A percentile compares a stretch with the other conserved stretches of the same genome.
These are phyloP conservation scores for Pythium pyrilobum DNA, from an alignment of 352 stramenopile genomes.

Conservation along the genomic window DNA sequence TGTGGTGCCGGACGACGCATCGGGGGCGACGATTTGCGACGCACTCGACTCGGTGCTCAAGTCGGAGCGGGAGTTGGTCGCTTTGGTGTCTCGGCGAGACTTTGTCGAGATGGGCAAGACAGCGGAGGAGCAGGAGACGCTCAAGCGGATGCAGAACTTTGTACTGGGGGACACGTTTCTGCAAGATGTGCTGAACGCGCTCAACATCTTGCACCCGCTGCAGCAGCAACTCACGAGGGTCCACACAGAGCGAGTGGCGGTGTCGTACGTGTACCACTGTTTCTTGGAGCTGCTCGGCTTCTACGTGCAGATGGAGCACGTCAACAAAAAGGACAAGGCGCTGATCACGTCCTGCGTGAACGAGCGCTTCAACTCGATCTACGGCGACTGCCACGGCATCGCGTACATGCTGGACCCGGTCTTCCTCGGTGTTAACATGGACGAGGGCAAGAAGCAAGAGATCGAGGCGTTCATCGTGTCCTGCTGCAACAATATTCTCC, in stretches of 20 bases:
- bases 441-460: slow-evolving; percentile 36
- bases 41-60: slow-evolving; percentile 45
- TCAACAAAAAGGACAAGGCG: slow-evolving; percentile 74
- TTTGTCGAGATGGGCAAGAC: slow-evolving; percentile 42
- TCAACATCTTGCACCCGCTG: slow-evolving; percentile 48
- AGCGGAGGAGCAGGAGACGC: slow-evolving; percentile 32
- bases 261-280: slow-evolving; percentile 52
- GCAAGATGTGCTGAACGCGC: slow-evolving; percentile 48
- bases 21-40: slow-evolving; percentile 21
- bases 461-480: slow-evolving; percentile 42
- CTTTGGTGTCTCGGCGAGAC: slow-evolving; percentile 46
- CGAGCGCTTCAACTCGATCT: slow-evolving; percentile 61
- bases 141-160: slow-evolving; percentile 59
- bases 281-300: slow-evolving; percentile 43
- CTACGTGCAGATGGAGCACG: slow-evolving; percentile 50
- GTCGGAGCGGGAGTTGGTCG: slow-evolving; percentile 45
- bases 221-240: slow-evolving; percentile 50
- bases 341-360: slow-evolving; percentile 57
- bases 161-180: slow-evolving; percentile 57
- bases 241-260: slow-evolving; percentile 27
- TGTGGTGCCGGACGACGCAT: slow-evolving; percentile 9
- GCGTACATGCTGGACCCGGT: slow-evolving; percentile 57
- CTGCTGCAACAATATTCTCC: slow-evolving; percentile 32
- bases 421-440: slow-evolving; percentile 41
- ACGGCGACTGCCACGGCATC: slow-evolving; percentile 52